Percentiles rank a stretch among this genome's conserved stretches.
Conservation (phyloP, 768 basidiomycete genomes). For the Leccinum variicolor region DNA sequence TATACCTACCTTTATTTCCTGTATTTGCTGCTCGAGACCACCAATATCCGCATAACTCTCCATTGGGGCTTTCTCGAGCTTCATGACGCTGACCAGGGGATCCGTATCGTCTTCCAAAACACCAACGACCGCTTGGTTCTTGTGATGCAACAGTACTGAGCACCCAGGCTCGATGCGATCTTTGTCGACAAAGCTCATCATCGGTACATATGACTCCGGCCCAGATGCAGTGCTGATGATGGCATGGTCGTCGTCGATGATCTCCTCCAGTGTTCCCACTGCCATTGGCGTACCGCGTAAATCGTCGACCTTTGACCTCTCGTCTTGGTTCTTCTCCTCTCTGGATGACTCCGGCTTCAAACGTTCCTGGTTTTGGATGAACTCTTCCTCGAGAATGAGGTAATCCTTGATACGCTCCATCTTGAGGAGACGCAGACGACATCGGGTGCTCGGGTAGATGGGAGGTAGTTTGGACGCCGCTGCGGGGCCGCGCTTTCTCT, state of each 20-base stretch:
- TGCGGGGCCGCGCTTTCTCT: slow-evolving; percentile 90
- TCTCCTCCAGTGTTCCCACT: slow-evolving; percentile 97
- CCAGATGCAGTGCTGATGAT: slow-evolving; percentile 94
- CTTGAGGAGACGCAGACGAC: slow-evolving; percentile 92
- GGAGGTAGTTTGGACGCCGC: slow-evolving; percentile 88
- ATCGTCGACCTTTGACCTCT: slow-evolving; percentile 90
- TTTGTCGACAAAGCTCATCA: slow-evolving; percentile 98
- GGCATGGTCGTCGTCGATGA: slow-evolving; percentile 98
- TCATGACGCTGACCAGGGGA: slow-evolving; percentile 97
- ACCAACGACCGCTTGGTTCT: slow-evolving; percentile 91
- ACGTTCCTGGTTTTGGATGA: slow-evolving; percentile 88
- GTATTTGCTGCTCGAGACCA: slow-evolving; percentile 94
- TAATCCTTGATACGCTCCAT: slow-evolving; percentile 99
- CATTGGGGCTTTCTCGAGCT: slow-evolving; percentile 97
- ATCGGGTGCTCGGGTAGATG: slow-evolving; percentile 92
- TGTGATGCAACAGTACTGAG: slow-evolving; percentile 92
- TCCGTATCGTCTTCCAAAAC: slow-evolving; percentile 94
- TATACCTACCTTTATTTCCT: slow-evolving; percentile 89
- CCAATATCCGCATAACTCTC: slow-evolving; percentile 99
- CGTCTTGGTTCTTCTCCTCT: slow-evolving; percentile 96
- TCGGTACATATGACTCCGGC: slow-evolving; percentile 95
- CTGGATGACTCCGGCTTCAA: slow-evolving; percentile 82
- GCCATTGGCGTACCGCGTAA: slow-evolving; percentile 95
- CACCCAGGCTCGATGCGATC: slow-evolving; percentile 96
- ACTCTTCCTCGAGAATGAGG: slow-evolving; percentile 92